Base-by-base conservation (phyloP, 2,329 filamentous ascomycete species). In the Zalaria sp. region DNA sequence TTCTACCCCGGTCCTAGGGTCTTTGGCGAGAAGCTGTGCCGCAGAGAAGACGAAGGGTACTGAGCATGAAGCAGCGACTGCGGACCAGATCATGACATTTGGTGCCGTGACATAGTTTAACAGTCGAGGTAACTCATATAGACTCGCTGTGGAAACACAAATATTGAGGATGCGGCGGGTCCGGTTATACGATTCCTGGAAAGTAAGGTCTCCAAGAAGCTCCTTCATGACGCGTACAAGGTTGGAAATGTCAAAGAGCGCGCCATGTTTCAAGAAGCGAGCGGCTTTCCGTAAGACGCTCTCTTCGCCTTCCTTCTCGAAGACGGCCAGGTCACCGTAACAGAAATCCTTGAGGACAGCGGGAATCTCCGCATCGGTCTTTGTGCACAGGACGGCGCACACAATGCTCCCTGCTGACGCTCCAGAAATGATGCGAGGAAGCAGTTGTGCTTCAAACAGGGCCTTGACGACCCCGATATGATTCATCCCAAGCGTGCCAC, bases 71-170 rank as follows among this genome's bases (percentile, higher is more conserved):
- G 89, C 86, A n/a, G 85, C 85, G 37, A 95, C 88, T 29, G 89
- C 89, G 10, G 88, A 94, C 86, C 88, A 94, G 42, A 96, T 88
- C 64, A 95, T 75, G 41, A 96, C 88, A 56, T 95, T 91, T 0
- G 89, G 88, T 0, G 89, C 83, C 0, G 89, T 95, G 45, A 93
- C 75, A 54, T 94, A 95, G 59, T 96, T 96, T 51, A 96, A 71
- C 0, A 96, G 67, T 32, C 84, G 71, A 0, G 88, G 89, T 10
- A 93, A 69, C 57, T 95, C 88, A 58, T 93, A 91, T 42, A 89
- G 73, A 10, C 83, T 85, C 1, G 85, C 83, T 2, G 83, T 86
- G 0, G 88, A 94, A 5, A 96, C 88, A 44, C 84, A 88, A 32
- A 96, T 94, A 58, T 95, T 96, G 54, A 94, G 75, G 46, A 95